Conservation (phyloP, 495 filamentous ascomycete genomes). For the Thermochaetoides thermophila region DNA sequence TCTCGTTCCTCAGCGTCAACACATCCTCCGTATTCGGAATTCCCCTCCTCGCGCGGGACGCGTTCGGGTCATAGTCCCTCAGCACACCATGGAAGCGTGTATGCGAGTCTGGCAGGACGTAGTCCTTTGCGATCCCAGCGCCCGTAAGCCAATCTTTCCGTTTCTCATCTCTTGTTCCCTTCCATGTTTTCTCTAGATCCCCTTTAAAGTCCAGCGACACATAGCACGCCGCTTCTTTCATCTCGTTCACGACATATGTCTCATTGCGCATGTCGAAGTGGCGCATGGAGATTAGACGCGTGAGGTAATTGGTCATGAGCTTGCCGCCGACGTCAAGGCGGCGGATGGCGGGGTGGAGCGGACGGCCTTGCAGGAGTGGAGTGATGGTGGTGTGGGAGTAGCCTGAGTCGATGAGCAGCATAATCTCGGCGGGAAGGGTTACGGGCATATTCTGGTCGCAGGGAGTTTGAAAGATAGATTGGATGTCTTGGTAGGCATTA, state of each 20-base stretch:
- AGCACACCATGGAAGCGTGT: conserved; percentile 54
- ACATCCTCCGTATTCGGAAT: conserved; percentile 59
- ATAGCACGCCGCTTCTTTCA: conserved; percentile 84
- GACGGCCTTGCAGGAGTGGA: conserved; percentile 65
- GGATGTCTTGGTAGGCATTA: conserved; percentile 74
- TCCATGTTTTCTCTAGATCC: conserved; percentile 76
- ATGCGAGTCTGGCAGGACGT: conserved; percentile 86
- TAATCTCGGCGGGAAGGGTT: conserved; percentile 54
- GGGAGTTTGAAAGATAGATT: conserved; percentile 41
- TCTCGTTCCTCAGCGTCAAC: conserved; percentile 76
- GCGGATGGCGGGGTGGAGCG: conserved; percentile 68
- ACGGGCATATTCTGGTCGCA: conserved; percentile 26
- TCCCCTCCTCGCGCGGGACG: conserved; percentile 44
- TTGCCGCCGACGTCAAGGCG: conserved; percentile 87
- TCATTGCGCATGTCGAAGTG: conserved; percentile 94
- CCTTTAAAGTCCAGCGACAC: conserved; percentile 60
- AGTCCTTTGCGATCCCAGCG: conserved; percentile 77
- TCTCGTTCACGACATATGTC: conserved; percentile 79
- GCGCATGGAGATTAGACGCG: conserved; percentile 73
- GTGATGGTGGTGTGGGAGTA: conserved; percentile 92
- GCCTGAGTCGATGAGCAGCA: conserved; percentile 78
- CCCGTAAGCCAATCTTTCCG: conserved; percentile 28
- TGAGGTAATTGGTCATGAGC: conserved; percentile 86
- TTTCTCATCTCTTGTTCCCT: conserved; percentile 48
- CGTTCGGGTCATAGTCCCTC: conserved; percentile 57